Evolutionary conservation across 2,329 filamentous ascomycete species (phyloP), one percentile per base, ranked within the genome.

Genomic region (Cadophora gregata): DNA sequence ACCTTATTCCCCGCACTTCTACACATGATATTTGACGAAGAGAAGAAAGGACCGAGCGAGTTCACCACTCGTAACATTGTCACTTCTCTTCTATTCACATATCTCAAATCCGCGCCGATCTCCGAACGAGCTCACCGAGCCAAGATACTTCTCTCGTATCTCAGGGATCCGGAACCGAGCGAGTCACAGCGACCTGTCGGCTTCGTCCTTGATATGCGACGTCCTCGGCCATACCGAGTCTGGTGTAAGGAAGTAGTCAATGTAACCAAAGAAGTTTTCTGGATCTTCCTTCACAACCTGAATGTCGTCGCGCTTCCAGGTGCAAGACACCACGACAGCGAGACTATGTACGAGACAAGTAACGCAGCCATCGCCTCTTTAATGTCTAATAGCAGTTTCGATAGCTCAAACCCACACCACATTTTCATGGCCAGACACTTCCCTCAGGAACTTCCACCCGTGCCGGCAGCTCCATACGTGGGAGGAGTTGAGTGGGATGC

Each of bases 401-500:
- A 74, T 60, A 60, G 31, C 14, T 36, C 65, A 72, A 64, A 75
- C 78, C 78, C 81, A n/a, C 78, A 78, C 42, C 85, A 86, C 71
- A 83, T 83, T 58, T 92, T 87, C 82, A 91, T 89, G 83, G 76
- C 84, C 59, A 84, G 86, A 21, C 87, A 94, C 79, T 98, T 97
- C 77, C 95, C 96, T 0, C 87, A 89, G 56, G 92, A 94, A 72
- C 89, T 93, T 0, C 92, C 94, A 3, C 96, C 96, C 0, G 93
- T 98, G 0, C 93, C 95, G 29, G 95, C 96, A 19, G 95, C 95
- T 5, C 95, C 95, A 0, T 98, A 98, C 76, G 94, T 98, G 50
- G 96, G 96, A 59, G 95, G 96, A 63, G 96, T 98, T 10, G 96
- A 99, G 79, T 98, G 96, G 96, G 96, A 98, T 77, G 96, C 96